Percentiles rank a stretch among this genome's conserved stretches.
These are phyloP conservation scores for Luvunga scandens DNA, from an alignment of 345 rosid genomes.

Conservation along the genomic window DNA sequence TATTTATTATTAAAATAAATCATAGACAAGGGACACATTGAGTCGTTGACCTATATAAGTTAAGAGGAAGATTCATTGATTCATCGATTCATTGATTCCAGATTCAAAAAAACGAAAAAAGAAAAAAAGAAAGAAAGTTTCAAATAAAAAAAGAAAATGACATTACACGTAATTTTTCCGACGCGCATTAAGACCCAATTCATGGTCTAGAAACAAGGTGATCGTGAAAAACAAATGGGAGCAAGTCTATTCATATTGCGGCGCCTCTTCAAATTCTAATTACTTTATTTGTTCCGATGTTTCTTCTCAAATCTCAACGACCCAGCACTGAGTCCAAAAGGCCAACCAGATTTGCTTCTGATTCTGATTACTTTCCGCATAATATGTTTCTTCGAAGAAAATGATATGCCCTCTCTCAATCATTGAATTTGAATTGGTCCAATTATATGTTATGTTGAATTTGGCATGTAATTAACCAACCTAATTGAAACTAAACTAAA, in stretches of 20 bases:
- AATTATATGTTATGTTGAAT: background rate
- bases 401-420: background rate
- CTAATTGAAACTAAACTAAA: background rate
- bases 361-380: background rate
- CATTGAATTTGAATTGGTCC: slow-evolving; percentile 20
- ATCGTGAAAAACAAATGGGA: background rate
- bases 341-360: background rate
- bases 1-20: no score
- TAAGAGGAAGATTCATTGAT: no score
- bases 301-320: background rate
- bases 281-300: background rate
- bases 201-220: background rate
- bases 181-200: background rate
- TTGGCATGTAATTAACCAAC: background rate
- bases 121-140: background rate
- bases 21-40: no score
- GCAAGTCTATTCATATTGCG: background rate
- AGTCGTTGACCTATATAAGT: no score
- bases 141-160: background rate
- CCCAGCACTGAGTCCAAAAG: background rate
- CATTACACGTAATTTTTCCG: background rate
- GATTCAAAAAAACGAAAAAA: no score
- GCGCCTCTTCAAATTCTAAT: background rate
- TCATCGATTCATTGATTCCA: no score
- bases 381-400: background rate